Evolutionary conservation across 2,329 filamentous ascomycete genomes (phyloP), one percentile per base, ranked within the genome.

Genomic region (Anthostomella pinea): DNA sequence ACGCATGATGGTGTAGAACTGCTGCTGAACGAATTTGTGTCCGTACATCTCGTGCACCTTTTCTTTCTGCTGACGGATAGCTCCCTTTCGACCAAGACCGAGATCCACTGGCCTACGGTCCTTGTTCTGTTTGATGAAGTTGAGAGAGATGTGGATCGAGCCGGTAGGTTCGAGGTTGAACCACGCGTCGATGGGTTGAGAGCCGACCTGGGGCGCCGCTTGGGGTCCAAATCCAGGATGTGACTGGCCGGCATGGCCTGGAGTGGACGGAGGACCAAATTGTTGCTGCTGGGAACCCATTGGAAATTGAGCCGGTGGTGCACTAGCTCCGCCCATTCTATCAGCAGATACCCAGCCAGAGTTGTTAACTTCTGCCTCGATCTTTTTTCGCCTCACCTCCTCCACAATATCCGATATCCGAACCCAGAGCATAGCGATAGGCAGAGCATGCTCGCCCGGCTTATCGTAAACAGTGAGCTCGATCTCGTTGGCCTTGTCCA

Each of bases 1-100:
- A 45, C 93, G 91, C 93, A 98, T 98, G 59, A 98, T 96, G 75
- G 97, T 98, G 81, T 97, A 98, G 66, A 98, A 98, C 64, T 96
- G 93, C 63, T 96, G 90, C 58, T 93, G 87, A 38, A 97, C 84
- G 59, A 98, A 98, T 68, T 97, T 98, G 81, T 98, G 93, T 31
- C 93, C 93, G 61, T 95, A 96, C 73, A 96, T 95, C 69, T 98
- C 93, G 68, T 96, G 87, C 4, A 98, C 84, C 57, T 97, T 90
- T 65, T 98, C 93, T 70, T 98, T 98, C 58, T 88, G 87, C 67
- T 98, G 91, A 51, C 93, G 87, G 51, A 98, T 89, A 47, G 93
- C 93, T 57, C 91, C 93, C 68, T 96, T 95, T 60, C 93, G 86
- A 48, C 88, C 88, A 47, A 98, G 81, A 58, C 93, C 93, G 39